Evolutionary conservation across 768 basidiomycete species (phyloP), one percentile per base, ranked within the genome.

Genomic region (Dioszegia crocea): DNA sequence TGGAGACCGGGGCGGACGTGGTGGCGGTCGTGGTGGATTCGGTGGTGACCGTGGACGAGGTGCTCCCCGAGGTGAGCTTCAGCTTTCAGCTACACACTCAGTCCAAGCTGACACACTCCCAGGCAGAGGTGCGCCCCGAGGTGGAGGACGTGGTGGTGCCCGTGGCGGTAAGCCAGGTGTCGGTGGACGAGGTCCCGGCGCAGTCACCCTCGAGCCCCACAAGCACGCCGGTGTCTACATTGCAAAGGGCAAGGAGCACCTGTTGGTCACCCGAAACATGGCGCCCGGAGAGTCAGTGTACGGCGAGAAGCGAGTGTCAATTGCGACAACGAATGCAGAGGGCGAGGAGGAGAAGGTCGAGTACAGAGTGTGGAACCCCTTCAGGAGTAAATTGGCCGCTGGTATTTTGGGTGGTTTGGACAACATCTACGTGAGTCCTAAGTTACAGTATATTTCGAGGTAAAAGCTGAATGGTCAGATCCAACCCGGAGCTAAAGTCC

Each of bases 301-400:
- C 77, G 96, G 96, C 61, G 96, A 99, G 79, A 99, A 99, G 81
- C 83, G 94, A 74, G 91, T 97, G 78, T 85, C 87, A 16, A 84
- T 97, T 71, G 90, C 82, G 12, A 68, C 74, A 11, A 68, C 68
- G 26, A 76, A 77, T 49, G 80, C 79, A 19, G 85, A 71, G 67
- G 76, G 68, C 36, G 75, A 76, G 49, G 78, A 78, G 65, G 88
- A 87, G 59, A 99, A 99, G 81, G 82, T 85, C 64, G 96, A 99
- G 79, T 99, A 97, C 79, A 83, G 96, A 56, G 96, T 99, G 29
- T 99, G 96, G 96, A 99, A 99, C 81, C 96, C 96, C 46, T 99
- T 99, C 85, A 84, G 96, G 66, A 86, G 84, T 75, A 99, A 98
- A 82, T 78, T 99, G 66, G 96, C 96, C 29, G 96, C 96, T 36